Conservation (phyloP, 1,284 basidiomycete genomes). For the Volvariella surrecta region DNA sequence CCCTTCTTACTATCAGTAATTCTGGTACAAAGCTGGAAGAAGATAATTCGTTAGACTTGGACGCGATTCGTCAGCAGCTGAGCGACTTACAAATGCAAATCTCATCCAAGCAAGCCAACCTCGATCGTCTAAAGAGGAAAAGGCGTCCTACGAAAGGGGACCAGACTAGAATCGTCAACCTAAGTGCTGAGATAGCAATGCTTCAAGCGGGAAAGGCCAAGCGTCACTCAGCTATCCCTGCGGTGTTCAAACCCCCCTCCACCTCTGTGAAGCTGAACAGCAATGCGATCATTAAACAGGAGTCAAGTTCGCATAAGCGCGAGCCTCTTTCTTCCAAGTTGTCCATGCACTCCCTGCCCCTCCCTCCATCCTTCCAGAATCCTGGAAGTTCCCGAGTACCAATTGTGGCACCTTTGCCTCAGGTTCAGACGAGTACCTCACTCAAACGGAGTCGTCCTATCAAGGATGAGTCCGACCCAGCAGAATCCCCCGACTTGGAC, state of each 20-base stretch:
- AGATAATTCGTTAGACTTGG: slow-evolving; percentile 9
- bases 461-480: too few species aligned
- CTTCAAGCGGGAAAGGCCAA: slow-evolving; percentile 18
- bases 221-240: slow-evolving; percentile 18
- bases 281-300: slow-evolving; percentile 1
- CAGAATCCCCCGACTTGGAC: too few species aligned
- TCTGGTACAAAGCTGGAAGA: neutral
- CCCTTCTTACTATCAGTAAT: neutral
- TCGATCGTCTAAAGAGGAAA: slow-evolving; percentile 20
- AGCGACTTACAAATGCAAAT: slow-evolving; percentile 20
- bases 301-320: neutral
- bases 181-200: slow-evolving; percentile 12
- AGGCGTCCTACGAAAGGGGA: slow-evolving; percentile 20
- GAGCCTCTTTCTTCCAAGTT: neutral
- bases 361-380: too few species aligned
- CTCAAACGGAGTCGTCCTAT: too few species aligned
- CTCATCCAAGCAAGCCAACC: slow-evolving; percentile 10
- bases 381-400: neutral
- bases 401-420: neutral
- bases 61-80: slow-evolving; percentile 18
- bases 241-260: slow-evolving; percentile 8
- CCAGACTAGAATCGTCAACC: slow-evolving; percentile 16
- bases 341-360: neutral
- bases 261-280: slow-evolving; percentile 6
- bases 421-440: too few species aligned